A percentile compares a stretch with the other conserved stretches of the same genome.
phyloP scores from a whole-genome alignment of 306 rosid genomes.

The Prunus mongolica region DNA sequence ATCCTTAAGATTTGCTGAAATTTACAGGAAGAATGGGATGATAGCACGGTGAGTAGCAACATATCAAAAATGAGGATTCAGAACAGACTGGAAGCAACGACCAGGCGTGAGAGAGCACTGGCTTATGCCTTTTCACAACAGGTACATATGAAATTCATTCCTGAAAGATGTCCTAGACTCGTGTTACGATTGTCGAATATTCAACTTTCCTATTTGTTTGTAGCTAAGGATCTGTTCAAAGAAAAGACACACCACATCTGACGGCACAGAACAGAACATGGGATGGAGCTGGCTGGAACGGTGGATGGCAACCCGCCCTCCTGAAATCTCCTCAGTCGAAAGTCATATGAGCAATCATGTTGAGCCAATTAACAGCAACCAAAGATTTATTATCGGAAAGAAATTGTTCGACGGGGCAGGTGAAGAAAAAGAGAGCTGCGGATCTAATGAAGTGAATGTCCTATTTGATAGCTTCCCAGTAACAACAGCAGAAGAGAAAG shows the following conservation, averaged over 20 bases:
- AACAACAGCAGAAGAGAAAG: constrained; percentile 32
- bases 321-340: constrained; percentile 55
- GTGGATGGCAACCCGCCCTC: constrained; percentile 94
- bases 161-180: background rate
- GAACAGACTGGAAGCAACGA: constrained; percentile 79
- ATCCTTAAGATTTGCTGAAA: background rate
- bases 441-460: constrained; percentile 76
- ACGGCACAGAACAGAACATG: constrained; percentile 54
- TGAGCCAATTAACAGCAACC: constrained; percentile 32
- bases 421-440: constrained; percentile 91
- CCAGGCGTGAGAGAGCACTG: constrained; percentile 89
- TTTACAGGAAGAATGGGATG: constrained; percentile 96
- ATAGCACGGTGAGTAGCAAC: constrained; percentile 87
- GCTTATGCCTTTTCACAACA: constrained; percentile 98
- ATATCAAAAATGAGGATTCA: constrained; percentile 75
- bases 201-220: constrained; percentile 4
- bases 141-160: constrained; percentile 34
- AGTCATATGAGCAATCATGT: constrained; percentile 36
- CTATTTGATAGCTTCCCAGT: constrained; percentile 47
- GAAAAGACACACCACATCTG: constrained; percentile 44
- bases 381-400: constrained; percentile 28
- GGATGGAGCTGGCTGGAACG: constrained; percentile 98
- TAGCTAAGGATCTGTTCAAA: constrained; percentile 80
- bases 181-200: background rate
- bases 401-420: constrained; percentile 46